Conservation (phyloP, 805 yeast species). For the Debaryomyces tyrocola region DNA sequence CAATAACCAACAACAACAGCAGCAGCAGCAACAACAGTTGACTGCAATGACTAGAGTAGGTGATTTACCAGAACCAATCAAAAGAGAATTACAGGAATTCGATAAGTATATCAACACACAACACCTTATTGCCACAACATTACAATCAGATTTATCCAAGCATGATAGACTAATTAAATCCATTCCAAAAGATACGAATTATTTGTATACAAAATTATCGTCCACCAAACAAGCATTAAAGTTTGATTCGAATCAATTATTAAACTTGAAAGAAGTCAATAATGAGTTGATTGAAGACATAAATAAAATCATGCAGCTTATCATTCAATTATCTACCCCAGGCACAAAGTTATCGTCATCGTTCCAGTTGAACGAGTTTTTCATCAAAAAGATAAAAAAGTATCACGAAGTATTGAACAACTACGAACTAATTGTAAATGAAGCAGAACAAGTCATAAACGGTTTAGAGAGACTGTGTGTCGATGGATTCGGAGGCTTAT, state of each 20-base stretch:
- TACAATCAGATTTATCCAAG: slow-evolving; percentile 59
- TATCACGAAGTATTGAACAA: slow-evolving; percentile 49
- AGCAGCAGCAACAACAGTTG: slow-evolving; percentile 47
- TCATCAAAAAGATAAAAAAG: slow-evolving; percentile 50
- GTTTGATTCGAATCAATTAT: slow-evolving; percentile 43
- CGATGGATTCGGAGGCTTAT: slow-evolving; percentile 41
- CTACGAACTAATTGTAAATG: slow-evolving; percentile 64
- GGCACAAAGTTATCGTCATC: slow-evolving; percentile 58
- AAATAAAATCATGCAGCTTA: slow-evolving; percentile 53
- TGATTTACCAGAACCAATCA: slow-evolving; percentile 70
- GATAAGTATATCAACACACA: slow-evolving; percentile 74
- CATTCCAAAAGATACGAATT: slow-evolving; percentile 71
- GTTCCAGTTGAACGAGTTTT: slow-evolving; percentile 56
- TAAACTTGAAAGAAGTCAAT: slow-evolving; percentile 33
- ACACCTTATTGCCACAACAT: slow-evolving; percentile 66
- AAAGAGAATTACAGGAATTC: slow-evolving; percentile 65
- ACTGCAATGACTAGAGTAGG: slow-evolving; percentile 75
- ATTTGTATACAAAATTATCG: slow-evolving; percentile 57
- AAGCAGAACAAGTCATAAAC: slow-evolving; percentile 52
- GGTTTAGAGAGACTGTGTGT: slow-evolving; percentile 40
- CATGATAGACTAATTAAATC: slow-evolving; percentile 66
- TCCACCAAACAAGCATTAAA: slow-evolving; percentile 65
- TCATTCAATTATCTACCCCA: slow-evolving; percentile 50
- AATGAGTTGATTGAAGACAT: slow-evolving; percentile 49
- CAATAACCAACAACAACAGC: slow-evolving; percentile 31